A percentile compares a stretch with the other conserved stretches of the same genome.
Evolutionary conservation across 1,284 basidiomycete genomes (phyloP).

Genomic region (Trichosporon faecale): DNA sequence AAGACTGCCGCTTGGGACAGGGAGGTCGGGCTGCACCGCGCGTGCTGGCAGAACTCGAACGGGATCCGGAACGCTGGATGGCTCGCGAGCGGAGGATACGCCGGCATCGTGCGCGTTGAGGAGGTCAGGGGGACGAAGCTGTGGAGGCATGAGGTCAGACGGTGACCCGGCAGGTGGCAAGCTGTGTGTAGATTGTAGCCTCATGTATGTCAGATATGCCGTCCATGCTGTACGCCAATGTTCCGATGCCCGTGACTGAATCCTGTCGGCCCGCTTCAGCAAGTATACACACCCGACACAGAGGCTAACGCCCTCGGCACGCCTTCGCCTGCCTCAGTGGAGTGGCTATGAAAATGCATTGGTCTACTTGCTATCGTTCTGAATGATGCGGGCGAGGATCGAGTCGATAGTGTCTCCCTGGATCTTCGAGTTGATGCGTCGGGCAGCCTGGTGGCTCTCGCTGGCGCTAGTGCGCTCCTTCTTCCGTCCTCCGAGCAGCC

Average conservation of each 20-base stretch:
- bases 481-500: conserved; percentile 18
- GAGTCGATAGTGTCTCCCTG: conserved; percentile 1
- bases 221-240: too few species aligned
- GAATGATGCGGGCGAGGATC: neutral
- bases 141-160: neutral
- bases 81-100: conserved; percentile 71
- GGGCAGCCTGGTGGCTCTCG: neutral
- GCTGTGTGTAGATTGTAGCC: too few species aligned
- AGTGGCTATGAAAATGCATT: conserved; percentile 6
- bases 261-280: too few species aligned
- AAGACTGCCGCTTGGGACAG: conserved; percentile 66
- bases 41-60: conserved; percentile 71
- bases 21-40: conserved; percentile 69
- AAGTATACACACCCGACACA: too few species aligned
- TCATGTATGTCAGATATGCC: too few species aligned
- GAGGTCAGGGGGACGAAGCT: conserved; percentile 52
- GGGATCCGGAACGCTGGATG: conserved; percentile 65
- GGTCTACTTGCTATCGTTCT: conserved; percentile 1
- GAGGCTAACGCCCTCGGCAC: too few species aligned
- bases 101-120: conserved; percentile 82
- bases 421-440: neutral
- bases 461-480: neutral
- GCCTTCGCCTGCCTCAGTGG: too few species aligned
- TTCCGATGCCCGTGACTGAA: too few species aligned
- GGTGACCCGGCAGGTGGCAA: too few species aligned